Evolutionary conservation across 2,329 filamentous ascomycete species (phyloP).

Genomic region (Exophiala dermatitidis): DNA sequence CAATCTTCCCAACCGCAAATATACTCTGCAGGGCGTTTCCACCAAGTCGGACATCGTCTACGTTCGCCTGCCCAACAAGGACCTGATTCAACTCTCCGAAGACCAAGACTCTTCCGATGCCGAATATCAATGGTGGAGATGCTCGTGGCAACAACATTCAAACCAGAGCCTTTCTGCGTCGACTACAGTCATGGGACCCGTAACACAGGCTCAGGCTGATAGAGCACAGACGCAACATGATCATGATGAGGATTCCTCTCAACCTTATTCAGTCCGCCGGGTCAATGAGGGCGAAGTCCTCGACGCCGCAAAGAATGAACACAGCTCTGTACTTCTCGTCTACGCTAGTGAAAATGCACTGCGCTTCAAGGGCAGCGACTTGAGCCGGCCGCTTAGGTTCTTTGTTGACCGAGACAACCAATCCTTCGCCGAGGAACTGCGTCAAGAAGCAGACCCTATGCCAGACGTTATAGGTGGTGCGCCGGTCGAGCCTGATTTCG

Average conservation of each 20-base stretch:
- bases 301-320: slow-evolving; percentile 46
- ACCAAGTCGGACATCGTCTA: slow-evolving; percentile 53
- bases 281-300: slow-evolving; percentile 50
- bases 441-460: slow-evolving; percentile 16
- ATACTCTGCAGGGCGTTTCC: slow-evolving; percentile 52
- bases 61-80: slow-evolving; percentile 40
- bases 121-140: slow-evolving; percentile 50
- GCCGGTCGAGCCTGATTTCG: slow-evolving; percentile 16
- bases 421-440: slow-evolving; percentile 31
- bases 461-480: slow-evolving; percentile 1
- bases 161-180: not conserved
- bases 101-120: slow-evolving; percentile 28
- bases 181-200: slow-evolving; percentile 13
- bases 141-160: slow-evolving; percentile 28
- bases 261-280: slow-evolving; percentile 37
- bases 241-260: slow-evolving; percentile 28
- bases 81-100: slow-evolving; percentile 31
- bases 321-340: slow-evolving; percentile 48
- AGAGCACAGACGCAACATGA: slow-evolving; percentile 11
- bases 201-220: slow-evolving; percentile 17
- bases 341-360: slow-evolving; percentile 50
- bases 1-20: slow-evolving; percentile 39
- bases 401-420: slow-evolving; percentile 48
- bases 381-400: slow-evolving; percentile 28
- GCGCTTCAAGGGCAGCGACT: slow-evolving; percentile 30